A percentile compares a stretch with the other conserved stretches of the same genome.
Evolutionary conservation across 345 rosid species (phyloP).

Genomic region (Chamaenerion angustifolium): DNA sequence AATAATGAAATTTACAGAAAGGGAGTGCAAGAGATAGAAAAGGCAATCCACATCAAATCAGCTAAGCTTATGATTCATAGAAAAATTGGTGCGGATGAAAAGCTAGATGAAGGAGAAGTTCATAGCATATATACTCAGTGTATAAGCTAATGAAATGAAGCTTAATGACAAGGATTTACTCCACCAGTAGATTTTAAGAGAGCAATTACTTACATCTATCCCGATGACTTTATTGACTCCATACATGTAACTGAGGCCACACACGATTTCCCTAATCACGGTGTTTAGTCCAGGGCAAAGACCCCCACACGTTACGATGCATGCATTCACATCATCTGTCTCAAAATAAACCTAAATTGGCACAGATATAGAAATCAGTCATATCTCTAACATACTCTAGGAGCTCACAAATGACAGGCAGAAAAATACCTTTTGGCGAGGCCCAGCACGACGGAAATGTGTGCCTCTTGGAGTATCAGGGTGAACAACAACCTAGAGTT

Average conservation of each 20-base stretch:
- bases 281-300: slow-evolving; percentile 37
- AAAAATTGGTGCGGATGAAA: background rate
- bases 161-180: background rate
- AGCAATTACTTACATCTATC: slow-evolving; percentile 22
- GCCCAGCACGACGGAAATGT: slow-evolving; percentile 39
- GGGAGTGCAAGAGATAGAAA: too few relatives aligned
- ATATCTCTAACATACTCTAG: background rate
- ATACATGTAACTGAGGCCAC: slow-evolving; percentile 28
- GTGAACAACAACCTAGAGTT: slow-evolving; percentile 22
- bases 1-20: too few relatives aligned
- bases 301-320: slow-evolving; percentile 36
- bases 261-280: slow-evolving; percentile 32
- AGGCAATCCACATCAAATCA: too few relatives aligned
- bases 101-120: background rate
- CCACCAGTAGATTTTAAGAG: slow-evolving; percentile 3
- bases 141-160: background rate
- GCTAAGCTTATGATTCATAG: too few relatives aligned
- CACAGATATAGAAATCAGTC: background rate
- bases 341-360: slow-evolving; percentile 21
- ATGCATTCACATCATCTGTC: slow-evolving; percentile 26
- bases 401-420: background rate
- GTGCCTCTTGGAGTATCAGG: slow-evolving; percentile 19
- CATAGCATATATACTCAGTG: background rate
- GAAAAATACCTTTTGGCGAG: slow-evolving; percentile 23
- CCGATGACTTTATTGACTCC: slow-evolving; percentile 28